Percentiles rank a stretch among this genome's conserved stretches.
phyloP scores from a whole-genome alignment of 345 rosid genomes.

The Anastatica hierochuntica region DNA sequence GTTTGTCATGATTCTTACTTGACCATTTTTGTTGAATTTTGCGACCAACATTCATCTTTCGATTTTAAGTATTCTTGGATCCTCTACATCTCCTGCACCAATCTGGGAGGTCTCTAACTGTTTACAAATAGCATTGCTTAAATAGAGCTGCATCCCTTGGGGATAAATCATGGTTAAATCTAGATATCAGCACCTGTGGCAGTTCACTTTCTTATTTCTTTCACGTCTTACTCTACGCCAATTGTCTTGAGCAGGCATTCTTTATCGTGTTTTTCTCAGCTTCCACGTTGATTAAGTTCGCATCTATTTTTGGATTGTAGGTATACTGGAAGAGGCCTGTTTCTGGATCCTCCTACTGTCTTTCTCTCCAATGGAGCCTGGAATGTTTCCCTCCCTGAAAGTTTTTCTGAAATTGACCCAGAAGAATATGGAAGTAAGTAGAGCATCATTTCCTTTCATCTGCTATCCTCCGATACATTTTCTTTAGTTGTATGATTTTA shows the following conservation, averaged over 20 bases:
- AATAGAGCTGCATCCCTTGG: not conserved
- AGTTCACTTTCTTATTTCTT: too few species aligned
- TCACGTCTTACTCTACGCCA: too few species aligned
- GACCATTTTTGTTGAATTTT: not conserved
- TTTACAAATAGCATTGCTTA: not conserved
- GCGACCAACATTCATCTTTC: not conserved
- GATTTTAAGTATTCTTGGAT: not conserved
- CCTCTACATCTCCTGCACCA: not conserved
- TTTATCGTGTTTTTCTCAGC: not conserved
- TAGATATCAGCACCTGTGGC: too few species aligned
- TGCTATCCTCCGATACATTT: not conserved
- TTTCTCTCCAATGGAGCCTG: slow-evolving; percentile 48
- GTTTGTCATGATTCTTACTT: not conserved
- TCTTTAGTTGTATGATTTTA: not conserved
- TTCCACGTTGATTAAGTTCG: not conserved
- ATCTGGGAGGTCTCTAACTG: not conserved
- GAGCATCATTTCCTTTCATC: not conserved
- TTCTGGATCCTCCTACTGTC: slow-evolving; percentile 85
- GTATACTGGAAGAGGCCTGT: slow-evolving; percentile 91
- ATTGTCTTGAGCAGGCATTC: too few species aligned
- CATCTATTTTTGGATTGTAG: slow-evolving; percentile 28
- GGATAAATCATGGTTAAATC: not conserved
- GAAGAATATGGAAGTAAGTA: slow-evolving; percentile 37
- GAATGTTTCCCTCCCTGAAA: slow-evolving; percentile 59
- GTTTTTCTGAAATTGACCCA: slow-evolving; percentile 24